Evolutionary conservation across 2,329 filamentous ascomycete species (phyloP), one percentile per base, ranked within the genome.

Genomic region (Xylaria sp.): DNA sequence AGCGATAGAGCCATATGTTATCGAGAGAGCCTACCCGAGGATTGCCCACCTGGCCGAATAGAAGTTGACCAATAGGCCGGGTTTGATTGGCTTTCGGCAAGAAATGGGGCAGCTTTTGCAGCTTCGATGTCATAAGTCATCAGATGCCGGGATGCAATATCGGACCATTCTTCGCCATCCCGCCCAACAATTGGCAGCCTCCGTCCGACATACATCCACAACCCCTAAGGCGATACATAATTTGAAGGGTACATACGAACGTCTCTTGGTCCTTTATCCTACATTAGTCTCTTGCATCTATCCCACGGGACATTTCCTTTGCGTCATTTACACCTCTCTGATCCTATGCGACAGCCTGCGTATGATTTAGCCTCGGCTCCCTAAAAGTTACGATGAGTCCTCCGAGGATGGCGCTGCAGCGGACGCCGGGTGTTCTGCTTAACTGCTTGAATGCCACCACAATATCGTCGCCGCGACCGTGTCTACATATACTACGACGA

Each of bases 401-500:
- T 54, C 77, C 81, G 3, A 76, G 76, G 41, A 71, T 81, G 56
- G 74, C 79, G 32, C 75, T 80, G 20, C 76, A 79, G 71, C 75
- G 81, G 73, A 75, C 77, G 63, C 73, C 78, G 9, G 65, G 75
- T 52, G 66, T 73, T 56, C 63, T 78, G 28, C 68, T 76, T 41
- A 71, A 71, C 34, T 75, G 76, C 44, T 70, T 75, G 23, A 72
- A 74, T 73, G 78, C 74, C 80, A 81, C 78, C 79, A 82, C 77
- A 76, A 82, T 73, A 76, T 80, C 71, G 81, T 81, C 74, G 74
- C 80, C 73, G 34, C 82, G 82, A 70, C 80, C 80, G 55, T 78
- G 81, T 63, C 79, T 82, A 73, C 82, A 78, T 70, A 70, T 81
- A 18, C 65, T 80, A 70, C 83, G 84, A 68, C 83, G 82, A 60